These are phyloP conservation scores for Ogataea chonburiensis DNA, from an alignment of 805 yeast genomes.

Conservation along the genomic window DNA sequence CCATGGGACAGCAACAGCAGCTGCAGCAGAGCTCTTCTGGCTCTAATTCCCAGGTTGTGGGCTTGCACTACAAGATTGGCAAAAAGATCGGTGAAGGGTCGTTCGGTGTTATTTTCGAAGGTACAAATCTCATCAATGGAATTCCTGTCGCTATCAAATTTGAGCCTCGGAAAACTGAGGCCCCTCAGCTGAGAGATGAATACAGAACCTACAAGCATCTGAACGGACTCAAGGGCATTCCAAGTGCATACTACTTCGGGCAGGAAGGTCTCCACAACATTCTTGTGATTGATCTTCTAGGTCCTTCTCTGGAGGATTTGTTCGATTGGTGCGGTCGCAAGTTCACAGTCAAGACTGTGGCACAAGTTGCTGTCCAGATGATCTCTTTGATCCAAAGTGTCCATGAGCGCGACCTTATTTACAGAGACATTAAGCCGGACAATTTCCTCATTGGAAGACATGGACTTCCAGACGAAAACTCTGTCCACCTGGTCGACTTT, in stretches of 20 bases:
- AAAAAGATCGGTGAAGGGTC: constrained; percentile 99
- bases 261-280: constrained; percentile 98
- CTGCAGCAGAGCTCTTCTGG: constrained; percentile 16
- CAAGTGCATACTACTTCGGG: constrained; percentile 96
- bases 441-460: constrained; percentile 93
- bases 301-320: constrained; percentile 93
- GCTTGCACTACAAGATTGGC: constrained; percentile 94
- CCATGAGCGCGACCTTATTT: constrained; percentile 87
- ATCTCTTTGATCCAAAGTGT: constrained; percentile 79
- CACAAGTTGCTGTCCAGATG: constrained; percentile 95
- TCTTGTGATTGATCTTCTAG: constrained; percentile 88
- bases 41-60: constrained; percentile 67
- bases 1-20: constrained; percentile 14
- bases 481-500: constrained; percentile 88
- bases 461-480: constrained; percentile 77
- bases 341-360: constrained; percentile 84
- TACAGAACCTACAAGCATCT: constrained; percentile 91
- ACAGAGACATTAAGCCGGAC: constrained; percentile 97
- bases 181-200: constrained; percentile 96
- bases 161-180: constrained; percentile 94
- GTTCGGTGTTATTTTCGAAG: constrained; percentile 96
- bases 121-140: constrained; percentile 86
- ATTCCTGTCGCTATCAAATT: constrained; percentile 95
- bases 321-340: constrained; percentile 98
- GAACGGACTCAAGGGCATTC: constrained; percentile 81